A percentile compares a stretch with the other conserved stretches of the same genome.
Evolutionary conservation across 768 basidiomycete genomes (phyloP).

Genomic region (Trametes punicea): DNA sequence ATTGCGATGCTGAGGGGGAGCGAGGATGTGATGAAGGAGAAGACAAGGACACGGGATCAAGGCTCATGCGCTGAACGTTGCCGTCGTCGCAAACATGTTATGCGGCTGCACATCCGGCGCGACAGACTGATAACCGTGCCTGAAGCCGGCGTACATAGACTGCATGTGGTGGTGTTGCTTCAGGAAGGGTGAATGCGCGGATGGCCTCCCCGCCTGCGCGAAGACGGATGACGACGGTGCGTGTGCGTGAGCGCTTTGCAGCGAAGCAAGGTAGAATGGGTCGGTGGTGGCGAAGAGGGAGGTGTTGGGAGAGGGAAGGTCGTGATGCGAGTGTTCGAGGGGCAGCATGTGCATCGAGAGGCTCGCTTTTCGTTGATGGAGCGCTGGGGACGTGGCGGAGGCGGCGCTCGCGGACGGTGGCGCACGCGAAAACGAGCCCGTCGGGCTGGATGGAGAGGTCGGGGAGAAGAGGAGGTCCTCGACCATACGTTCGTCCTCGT

Average conservation of each 20-base stretch:
- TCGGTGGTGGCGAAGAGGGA: constrained; percentile 45
- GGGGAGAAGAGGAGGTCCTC: constrained; percentile 43
- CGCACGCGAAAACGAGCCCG: constrained; percentile 20
- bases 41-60: not conserved
- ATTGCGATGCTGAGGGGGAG: constrained; percentile 1
- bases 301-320: constrained; percentile 27
- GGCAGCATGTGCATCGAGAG: constrained; percentile 18
- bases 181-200: constrained; percentile 41
- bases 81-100: constrained; percentile 15
- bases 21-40: not conserved
- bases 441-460: constrained; percentile 9
- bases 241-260: constrained; percentile 33
- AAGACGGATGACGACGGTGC: constrained; percentile 34
- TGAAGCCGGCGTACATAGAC: constrained; percentile 9
- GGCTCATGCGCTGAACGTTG: constrained; percentile 15
- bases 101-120: constrained; percentile 18
- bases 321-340: constrained; percentile 20
- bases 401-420: constrained; percentile 11
- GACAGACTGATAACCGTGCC: constrained; percentile 12
- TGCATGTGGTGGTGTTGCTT: constrained; percentile 16
- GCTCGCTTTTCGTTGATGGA: constrained; percentile 18
- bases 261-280: constrained; percentile 46
- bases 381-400: constrained; percentile 18
- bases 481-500: constrained; percentile 43
- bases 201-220: constrained; percentile 35